phyloP scores from a whole-genome alignment of 2,329 filamentous ascomycete genomes.

The Diaporthe nobilis region DNA sequence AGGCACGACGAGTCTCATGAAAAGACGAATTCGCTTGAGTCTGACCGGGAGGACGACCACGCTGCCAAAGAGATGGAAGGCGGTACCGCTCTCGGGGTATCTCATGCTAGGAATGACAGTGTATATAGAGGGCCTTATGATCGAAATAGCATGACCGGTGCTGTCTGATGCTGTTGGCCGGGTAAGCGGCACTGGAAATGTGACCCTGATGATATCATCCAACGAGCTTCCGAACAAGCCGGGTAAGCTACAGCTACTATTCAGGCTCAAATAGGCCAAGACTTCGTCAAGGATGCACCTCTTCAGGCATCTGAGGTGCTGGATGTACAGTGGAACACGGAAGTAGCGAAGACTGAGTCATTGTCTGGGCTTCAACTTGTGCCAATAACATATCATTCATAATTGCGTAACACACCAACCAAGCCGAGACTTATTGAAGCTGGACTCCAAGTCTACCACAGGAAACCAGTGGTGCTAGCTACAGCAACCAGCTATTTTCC shows the following conservation, averaged over 20 bases:
- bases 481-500: no score
- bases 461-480: no score
- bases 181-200: neutral
- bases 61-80: neutral
- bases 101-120: neutral
- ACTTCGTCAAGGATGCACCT: neutral
- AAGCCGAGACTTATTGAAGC: no score
- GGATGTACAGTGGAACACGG: no score
- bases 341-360: no score
- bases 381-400: no score
- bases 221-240: neutral
- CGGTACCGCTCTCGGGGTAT: no score
- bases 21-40: neutral
- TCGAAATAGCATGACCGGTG: neutral
- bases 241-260: neutral
- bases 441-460: no score
- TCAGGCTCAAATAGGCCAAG: neutral
- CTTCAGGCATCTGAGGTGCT: no score
- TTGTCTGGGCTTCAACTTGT: no score
- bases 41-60: neutral
- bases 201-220: neutral
- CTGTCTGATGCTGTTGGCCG: neutral
- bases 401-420: no score
- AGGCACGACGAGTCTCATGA: neutral
- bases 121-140: neutral